A percentile compares a stretch with the other conserved stretches of the same genome.
phyloP scores from a whole-genome alignment of 257 asterid genomes.

The Parsonsia alboflavescens region DNA sequence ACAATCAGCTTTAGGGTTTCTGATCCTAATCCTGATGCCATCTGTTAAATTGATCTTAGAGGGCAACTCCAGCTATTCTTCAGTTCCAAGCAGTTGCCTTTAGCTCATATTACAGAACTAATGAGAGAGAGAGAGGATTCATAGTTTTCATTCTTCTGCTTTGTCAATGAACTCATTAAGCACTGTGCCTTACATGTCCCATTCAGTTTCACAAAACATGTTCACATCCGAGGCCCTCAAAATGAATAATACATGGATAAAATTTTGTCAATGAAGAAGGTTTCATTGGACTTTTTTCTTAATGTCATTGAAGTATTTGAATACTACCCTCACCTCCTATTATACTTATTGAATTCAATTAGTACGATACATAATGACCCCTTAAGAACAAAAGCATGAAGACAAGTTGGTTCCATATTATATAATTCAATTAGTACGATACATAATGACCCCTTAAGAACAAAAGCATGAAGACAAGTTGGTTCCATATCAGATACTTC shows the following conservation, averaged over 20 bases:
- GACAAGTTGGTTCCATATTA: neutral
- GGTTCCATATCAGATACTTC: neutral
- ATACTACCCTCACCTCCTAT: neutral
- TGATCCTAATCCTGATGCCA: neutral
- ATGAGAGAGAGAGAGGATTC: neutral
- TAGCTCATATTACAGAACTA: neutral
- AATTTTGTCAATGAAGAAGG: neutral
- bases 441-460: neutral
- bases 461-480: neutral
- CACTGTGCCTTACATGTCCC: neutral
- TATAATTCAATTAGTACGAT: neutral
- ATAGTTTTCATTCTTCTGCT: neutral
- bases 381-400: neutral
- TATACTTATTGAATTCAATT: neutral
- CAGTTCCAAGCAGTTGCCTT: neutral
- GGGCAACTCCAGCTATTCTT: neutral
- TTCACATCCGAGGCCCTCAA: neutral
- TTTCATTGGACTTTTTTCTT: neutral
- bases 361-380: neutral
- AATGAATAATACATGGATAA: neutral
- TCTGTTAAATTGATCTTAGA: neutral
- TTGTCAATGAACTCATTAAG: neutral
- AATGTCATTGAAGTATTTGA: neutral
- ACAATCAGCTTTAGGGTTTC: neutral
- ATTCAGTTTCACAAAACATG: neutral